These are phyloP conservation scores for Angomonas ambiguus DNA, from an alignment of 208 protist genomes.

Conservation along the genomic window DNA sequence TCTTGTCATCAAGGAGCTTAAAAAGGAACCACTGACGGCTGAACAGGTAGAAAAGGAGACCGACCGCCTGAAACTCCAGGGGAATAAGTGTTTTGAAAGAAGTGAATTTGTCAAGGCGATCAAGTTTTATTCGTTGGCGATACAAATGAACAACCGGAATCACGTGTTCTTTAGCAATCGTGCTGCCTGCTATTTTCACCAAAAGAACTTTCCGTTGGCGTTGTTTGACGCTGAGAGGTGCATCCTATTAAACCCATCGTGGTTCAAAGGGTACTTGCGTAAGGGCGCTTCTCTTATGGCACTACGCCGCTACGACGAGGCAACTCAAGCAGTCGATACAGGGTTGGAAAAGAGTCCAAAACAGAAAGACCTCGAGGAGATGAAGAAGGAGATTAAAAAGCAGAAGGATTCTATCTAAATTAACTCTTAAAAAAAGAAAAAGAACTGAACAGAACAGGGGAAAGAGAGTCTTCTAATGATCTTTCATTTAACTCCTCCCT, in stretches of 20 bases:
- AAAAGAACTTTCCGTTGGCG: slow-evolving; percentile 72
- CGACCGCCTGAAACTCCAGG: slow-evolving; percentile 76
- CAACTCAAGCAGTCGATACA: slow-evolving; percentile 42
- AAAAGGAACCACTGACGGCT: slow-evolving; percentile 36
- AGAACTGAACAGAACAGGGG: too few species aligned
- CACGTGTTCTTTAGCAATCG: slow-evolving; percentile 92
- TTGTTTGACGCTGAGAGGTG: slow-evolving; percentile 87
- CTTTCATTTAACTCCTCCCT: too few species aligned
- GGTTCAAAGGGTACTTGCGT: slow-evolving; percentile 92
- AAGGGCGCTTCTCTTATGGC: slow-evolving; percentile 73
- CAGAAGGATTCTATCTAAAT: slow-evolving; percentile 29
- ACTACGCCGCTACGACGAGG: slow-evolving; percentile 60
- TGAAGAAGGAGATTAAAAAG: slow-evolving; percentile 46
- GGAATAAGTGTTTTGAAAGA: slow-evolving; percentile 84
- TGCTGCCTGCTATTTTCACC: slow-evolving; percentile 89
- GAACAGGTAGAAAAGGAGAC: slow-evolving; percentile 55
- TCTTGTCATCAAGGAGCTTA: slow-evolving; percentile 58
- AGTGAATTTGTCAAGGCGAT: slow-evolving; percentile 89
- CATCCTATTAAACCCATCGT: slow-evolving; percentile 79
- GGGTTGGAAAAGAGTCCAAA: slow-evolving; percentile 61
- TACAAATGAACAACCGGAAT: slow-evolving; percentile 81
- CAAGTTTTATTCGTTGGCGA: slow-evolving; percentile 90
- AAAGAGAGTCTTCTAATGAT: too few species aligned
- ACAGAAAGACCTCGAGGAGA: slow-evolving; percentile 62
- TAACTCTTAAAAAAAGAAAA: background rate